phyloP scores from a whole-genome alignment of 257 asterid genomes.

The Ilex aquifolium region DNA sequence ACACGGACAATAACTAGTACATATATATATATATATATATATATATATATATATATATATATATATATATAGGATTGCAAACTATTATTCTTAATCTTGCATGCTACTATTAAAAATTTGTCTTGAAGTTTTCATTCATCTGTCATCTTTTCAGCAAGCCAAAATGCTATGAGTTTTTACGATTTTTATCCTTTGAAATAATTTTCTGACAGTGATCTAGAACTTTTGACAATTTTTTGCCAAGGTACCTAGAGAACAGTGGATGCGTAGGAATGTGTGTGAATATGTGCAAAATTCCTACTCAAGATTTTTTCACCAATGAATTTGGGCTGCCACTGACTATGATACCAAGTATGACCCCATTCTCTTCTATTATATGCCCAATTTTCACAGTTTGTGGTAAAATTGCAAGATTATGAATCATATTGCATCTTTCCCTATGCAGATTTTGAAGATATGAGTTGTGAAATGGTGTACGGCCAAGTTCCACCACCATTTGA shows the following conservation, averaged over 20 bases:
- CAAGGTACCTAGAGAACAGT: slow-evolving; percentile 93
- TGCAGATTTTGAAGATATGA: slow-evolving; percentile 93
- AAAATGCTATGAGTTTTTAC: not conserved
- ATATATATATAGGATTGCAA: no score
- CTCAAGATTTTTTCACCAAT: slow-evolving; percentile 93
- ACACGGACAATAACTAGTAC: no score
- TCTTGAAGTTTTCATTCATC: no score
- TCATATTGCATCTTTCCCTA: not conserved
- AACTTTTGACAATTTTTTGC: not conserved
- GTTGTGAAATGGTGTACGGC: slow-evolving; percentile 90
- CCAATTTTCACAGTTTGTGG: not conserved
- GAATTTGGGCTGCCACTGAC: slow-evolving; percentile 96
- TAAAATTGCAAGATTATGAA: no score
- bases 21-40: no score
- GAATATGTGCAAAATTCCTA: slow-evolving; percentile 95
- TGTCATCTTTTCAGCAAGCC: not conserved
- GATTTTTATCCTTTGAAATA: not conserved
- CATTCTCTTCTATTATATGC: slow-evolving; percentile 1
- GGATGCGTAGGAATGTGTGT: slow-evolving; percentile 95
- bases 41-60: no score
- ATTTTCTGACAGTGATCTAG: not conserved
- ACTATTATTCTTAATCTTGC: no score
- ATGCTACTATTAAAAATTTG: no score
- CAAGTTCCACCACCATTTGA: slow-evolving; percentile 74
- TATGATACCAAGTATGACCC: slow-evolving; percentile 73